A percentile compares a stretch with the other conserved stretches of the same genome.
phyloP scores from a whole-genome alignment of 306 rosid genomes.

The Canavalia gladiata region DNA sequence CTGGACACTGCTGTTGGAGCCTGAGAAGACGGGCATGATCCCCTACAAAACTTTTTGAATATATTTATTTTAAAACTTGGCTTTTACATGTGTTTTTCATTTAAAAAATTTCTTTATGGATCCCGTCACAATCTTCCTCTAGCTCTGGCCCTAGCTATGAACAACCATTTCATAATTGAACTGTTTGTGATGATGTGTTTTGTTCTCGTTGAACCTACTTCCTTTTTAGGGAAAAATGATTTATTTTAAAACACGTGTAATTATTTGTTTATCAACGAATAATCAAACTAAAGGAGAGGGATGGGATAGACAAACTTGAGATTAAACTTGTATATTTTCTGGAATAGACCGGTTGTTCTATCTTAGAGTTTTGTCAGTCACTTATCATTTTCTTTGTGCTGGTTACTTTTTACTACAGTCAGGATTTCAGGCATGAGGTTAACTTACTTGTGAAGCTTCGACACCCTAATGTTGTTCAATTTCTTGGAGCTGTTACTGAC shows the following conservation, averaged over 20 bases:
- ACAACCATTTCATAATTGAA: slow-evolving; percentile 12
- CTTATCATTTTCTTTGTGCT: slow-evolving; percentile 29
- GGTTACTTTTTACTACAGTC: slow-evolving; percentile 58
- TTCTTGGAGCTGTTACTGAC: slow-evolving; percentile 96
- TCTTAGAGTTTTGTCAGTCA: slow-evolving; percentile 29
- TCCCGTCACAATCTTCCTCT: background rate
- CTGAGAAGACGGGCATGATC: background rate
- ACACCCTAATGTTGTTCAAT: slow-evolving; percentile 93
- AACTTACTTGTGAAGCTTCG: slow-evolving; percentile 95
- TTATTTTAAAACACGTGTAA: slow-evolving; percentile 12
- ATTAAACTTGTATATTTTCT: slow-evolving; percentile 31
- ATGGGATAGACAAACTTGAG: background rate
- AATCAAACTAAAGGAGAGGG: slow-evolving; percentile 29
- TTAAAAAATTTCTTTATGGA: background rate
- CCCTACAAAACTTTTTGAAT: background rate
- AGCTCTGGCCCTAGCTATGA: background rate
- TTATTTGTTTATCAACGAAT: slow-evolving; percentile 34
- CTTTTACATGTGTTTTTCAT: background rate
- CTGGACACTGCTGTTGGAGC: slow-evolving; percentile 22
- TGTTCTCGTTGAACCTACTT: slow-evolving; percentile 32
- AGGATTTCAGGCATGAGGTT: slow-evolving; percentile 95
- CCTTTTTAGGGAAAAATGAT: background rate
- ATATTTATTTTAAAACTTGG: background rate
- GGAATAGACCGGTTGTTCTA: slow-evolving; percentile 18
- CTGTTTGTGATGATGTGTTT: background rate